These are phyloP conservation scores for Chlorella ohadii DNA, from an alignment of 139 green algal species.

Conservation along the genomic window DNA sequence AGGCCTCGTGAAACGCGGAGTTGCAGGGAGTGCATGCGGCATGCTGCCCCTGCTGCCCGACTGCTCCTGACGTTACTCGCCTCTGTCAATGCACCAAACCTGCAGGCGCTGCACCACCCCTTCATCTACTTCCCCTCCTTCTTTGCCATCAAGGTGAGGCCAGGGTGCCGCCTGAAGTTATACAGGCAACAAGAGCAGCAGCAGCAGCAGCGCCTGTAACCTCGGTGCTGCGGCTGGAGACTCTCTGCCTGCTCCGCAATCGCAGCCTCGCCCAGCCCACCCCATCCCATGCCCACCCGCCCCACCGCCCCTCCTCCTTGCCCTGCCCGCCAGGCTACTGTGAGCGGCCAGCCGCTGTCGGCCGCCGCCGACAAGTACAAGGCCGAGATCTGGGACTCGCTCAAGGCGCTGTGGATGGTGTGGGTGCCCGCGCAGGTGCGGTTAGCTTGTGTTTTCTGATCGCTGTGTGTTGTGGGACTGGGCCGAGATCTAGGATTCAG, in stretches of 20 bases:
- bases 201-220: background rate
- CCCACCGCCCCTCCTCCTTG: too few species aligned
- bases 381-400: slow-evolving; percentile 85
- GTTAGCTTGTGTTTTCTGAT: too few species aligned
- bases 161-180: too few species aligned
- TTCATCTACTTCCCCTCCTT: slow-evolving; percentile 91
- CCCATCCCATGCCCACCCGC: background rate
- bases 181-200: too few species aligned
- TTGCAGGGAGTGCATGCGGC: too few species aligned
- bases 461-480: too few species aligned
- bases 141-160: slow-evolving; percentile 73
- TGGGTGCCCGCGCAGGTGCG: slow-evolving; percentile 84
- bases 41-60: too few species aligned
- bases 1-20: too few species aligned
- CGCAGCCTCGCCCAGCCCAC: background rate
- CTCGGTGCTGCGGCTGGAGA: background rate
- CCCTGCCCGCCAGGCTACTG: background rate
- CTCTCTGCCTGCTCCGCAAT: too few species aligned
- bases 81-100: background rate
- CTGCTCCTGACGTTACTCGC: too few species aligned
- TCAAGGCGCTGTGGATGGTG: slow-evolving; percentile 86
- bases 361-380: slow-evolving; percentile 71
- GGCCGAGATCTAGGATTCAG: slow-evolving; percentile 85
- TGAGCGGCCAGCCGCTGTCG: background rate
- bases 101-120: slow-evolving; percentile 69